Conservation (phyloP, 2,329 filamentous ascomycete genomes). For the Colletotrichum chrysophilum region DNA sequence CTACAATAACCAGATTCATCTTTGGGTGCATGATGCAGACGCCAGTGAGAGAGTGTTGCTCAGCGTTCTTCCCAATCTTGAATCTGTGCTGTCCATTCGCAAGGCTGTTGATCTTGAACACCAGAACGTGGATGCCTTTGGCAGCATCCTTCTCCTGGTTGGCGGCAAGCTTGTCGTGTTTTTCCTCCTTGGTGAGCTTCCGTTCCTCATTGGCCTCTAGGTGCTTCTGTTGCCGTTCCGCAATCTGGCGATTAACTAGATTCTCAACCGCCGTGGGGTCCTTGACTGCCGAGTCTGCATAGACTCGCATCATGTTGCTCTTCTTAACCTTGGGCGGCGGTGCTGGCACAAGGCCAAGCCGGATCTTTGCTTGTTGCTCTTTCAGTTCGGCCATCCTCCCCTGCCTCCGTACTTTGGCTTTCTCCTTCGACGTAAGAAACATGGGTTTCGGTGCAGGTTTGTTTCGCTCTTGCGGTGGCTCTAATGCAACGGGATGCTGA, state of each 20-base stretch:
- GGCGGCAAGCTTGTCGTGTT: constrained; percentile 78
- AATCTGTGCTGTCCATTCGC: constrained; percentile 92
- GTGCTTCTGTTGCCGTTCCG: constrained; percentile 82
- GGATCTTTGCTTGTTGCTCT: constrained; percentile 95
- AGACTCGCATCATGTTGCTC: constrained; percentile 94
- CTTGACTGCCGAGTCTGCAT: constrained; percentile 69
- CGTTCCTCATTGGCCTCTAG: constrained; percentile 80
- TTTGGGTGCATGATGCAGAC: constrained; percentile 91
- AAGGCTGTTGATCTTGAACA: constrained; percentile 90
- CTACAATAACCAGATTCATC: constrained; percentile 88
- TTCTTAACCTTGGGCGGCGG: constrained; percentile 97
- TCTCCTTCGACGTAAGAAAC: constrained; percentile 90
- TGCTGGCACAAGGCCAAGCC: constrained; percentile 86
- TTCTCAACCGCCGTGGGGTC: constrained; percentile 97
- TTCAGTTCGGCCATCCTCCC: constrained; percentile 92
- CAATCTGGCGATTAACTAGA: constrained; percentile 90
- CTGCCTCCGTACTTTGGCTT: constrained; percentile 87
- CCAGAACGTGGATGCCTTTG: constrained; percentile 83
- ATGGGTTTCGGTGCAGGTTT: constrained; percentile 83
- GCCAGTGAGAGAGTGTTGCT: constrained; percentile 85
- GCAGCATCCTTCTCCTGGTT: constrained; percentile 90
- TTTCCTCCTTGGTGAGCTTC: constrained; percentile 87
- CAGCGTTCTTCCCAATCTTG: constrained; percentile 90
- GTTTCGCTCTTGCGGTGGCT: constrained; percentile 89
- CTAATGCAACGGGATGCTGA: constrained; percentile 89